phyloP scores from a whole-genome alignment of 2,329 filamentous ascomycete species.

The Nothopassalora personata region DNA sequence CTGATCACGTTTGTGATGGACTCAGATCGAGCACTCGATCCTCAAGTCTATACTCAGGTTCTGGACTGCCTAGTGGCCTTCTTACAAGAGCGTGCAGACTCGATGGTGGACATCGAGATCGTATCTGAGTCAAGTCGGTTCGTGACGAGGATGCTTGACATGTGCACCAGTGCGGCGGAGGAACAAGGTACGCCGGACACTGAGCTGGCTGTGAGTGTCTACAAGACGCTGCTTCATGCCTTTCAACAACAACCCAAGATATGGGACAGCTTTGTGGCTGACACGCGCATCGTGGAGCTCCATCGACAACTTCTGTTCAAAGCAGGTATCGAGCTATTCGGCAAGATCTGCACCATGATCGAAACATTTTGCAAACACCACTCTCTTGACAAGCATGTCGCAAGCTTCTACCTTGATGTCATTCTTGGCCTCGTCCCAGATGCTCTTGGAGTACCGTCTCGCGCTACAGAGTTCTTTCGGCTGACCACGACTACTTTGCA shows the following conservation, averaged over 20 bases:
- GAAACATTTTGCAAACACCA: slow-evolving; percentile 23
- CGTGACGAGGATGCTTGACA: slow-evolving; percentile 17
- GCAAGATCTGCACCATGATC: slow-evolving; percentile 14
- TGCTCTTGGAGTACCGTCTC: slow-evolving; percentile 11
- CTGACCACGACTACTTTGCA: slow-evolving; percentile 17
- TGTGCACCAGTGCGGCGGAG: slow-evolving; percentile 12
- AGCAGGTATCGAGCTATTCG: slow-evolving; percentile 12
- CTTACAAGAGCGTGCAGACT: slow-evolving; percentile 13
- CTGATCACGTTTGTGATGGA: slow-evolving; percentile 24
- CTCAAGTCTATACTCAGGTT: slow-evolving; percentile 11
- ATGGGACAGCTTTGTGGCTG: slow-evolving; percentile 20
- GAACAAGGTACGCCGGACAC: neutral
- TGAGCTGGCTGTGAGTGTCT: neutral
- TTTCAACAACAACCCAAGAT: slow-evolving; percentile 27
- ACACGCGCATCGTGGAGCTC: slow-evolving; percentile 31
- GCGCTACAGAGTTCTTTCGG: slow-evolving; percentile 20
- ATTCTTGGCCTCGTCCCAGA: slow-evolving; percentile 18
- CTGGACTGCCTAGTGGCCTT: slow-evolving; percentile 22
- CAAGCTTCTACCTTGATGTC: slow-evolving; percentile 21
- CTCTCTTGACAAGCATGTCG: slow-evolving; percentile 8
- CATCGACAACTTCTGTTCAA: slow-evolving; percentile 31
- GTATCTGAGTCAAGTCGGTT: slow-evolving; percentile 16
- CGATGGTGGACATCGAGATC: neutral
- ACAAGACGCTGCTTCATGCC: slow-evolving; percentile 4
- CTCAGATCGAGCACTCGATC: slow-evolving; percentile 6